Conservation (phyloP, 2,329 filamentous ascomycete genomes). For the Endoconidiophora laricicola region DNA sequence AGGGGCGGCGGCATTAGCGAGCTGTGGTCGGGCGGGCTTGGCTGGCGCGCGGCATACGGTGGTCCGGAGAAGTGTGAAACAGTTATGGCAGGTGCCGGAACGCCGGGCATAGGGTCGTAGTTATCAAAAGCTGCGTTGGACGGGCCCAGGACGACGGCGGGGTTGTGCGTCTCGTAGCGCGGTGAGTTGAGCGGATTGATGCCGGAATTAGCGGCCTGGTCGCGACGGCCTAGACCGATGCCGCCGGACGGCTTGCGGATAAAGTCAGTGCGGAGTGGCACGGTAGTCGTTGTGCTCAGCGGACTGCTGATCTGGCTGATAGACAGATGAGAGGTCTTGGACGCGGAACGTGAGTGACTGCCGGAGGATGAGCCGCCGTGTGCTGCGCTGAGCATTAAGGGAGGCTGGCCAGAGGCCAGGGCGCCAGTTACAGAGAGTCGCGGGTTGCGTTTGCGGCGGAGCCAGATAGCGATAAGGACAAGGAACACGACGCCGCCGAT, state of each 20-base stretch:
- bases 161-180: constrained; percentile 7
- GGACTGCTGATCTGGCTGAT: constrained; percentile 38
- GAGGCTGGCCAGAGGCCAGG: constrained; percentile 6
- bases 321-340: constrained; percentile 23
- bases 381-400: constrained; percentile 1
- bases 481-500: constrained; percentile 25
- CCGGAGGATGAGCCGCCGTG: neutral
- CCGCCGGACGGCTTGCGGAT: constrained; percentile 24
- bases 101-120: constrained; percentile 5
- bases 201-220: neutral
- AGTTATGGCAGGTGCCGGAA: constrained; percentile 9
- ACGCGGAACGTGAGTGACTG: constrained; percentile 12
- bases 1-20: constrained; percentile 14
- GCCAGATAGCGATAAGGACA: constrained; percentile 25
- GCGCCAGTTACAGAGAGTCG: constrained; percentile 11
- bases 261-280: constrained; percentile 34
- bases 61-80: constrained; percentile 1
- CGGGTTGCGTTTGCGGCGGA: constrained; percentile 20
- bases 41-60: constrained; percentile 11
- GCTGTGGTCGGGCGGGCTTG: constrained; percentile 1
- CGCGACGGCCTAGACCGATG: constrained; percentile 7
- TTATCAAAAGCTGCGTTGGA: neutral
- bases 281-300: constrained; percentile 24
- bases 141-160: neutral
- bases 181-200: constrained; percentile 10